Evolutionary conservation across 345 rosid species (phyloP).

Genomic region (Salix purpurea): DNA sequence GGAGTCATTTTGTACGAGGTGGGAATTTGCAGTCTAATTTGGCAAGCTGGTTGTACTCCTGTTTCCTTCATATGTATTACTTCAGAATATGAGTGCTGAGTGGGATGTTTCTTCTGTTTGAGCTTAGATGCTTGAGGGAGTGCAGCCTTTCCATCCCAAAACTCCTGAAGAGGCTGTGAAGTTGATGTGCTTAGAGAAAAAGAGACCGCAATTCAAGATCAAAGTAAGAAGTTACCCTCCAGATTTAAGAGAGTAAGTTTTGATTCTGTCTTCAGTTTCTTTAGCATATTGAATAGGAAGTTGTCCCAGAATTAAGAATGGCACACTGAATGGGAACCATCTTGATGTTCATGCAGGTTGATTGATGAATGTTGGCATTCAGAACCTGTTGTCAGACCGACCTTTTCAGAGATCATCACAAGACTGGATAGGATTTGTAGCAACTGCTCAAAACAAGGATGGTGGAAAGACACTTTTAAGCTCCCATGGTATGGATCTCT

Average conservation of each 20-base stretch:
- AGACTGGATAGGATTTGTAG: constrained; percentile 66
- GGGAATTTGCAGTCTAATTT: neutral
- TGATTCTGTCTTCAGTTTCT: neutral
- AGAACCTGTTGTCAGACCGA: constrained; percentile 56
- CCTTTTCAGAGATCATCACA: constrained; percentile 72
- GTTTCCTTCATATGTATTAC: neutral
- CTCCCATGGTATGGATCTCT: constrained; percentile 73
- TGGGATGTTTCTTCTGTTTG: constrained; percentile 7
- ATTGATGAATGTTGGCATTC: constrained; percentile 88
- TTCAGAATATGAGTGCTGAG: neutral
- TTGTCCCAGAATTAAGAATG: neutral
- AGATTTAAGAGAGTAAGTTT: constrained; percentile 78
- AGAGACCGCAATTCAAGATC: constrained; percentile 63
- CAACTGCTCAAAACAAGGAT: constrained; percentile 73
- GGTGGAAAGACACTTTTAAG: constrained; percentile 97
- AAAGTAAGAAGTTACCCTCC: constrained; percentile 68
- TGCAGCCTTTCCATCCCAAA: constrained; percentile 67
- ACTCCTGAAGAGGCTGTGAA: constrained; percentile 59
- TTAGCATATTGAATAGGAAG: neutral
- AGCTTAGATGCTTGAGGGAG: constrained; percentile 81
- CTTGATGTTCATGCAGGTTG: constrained; percentile 45
- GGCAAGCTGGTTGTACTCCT: neutral
- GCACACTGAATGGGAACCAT: neutral
- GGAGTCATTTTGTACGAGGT: constrained; percentile 91
- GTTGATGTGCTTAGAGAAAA: constrained; percentile 61